Base-by-base conservation (phyloP, 2,329 filamentous ascomycete genomes). In the Furcasterigmium furcatum region DNA sequence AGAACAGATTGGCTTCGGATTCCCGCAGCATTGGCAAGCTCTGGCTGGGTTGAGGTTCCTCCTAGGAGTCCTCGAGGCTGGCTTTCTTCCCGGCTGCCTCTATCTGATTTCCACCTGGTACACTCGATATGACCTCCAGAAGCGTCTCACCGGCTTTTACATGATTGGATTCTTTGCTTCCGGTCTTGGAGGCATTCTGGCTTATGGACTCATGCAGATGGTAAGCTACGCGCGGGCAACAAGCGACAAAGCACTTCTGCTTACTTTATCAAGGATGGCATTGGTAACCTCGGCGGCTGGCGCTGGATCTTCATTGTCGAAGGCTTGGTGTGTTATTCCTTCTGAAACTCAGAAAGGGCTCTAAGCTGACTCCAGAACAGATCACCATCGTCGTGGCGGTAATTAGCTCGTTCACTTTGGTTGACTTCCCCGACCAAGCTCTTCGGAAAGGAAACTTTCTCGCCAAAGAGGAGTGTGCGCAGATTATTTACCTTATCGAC, bases 101-200 rank as follows among this genome's bases (percentile, higher is more conserved):
- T 36, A 70, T 66, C 83, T 83, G 52, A 67, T 87, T 1, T 80
- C 74, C 1, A 84, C 79, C 53, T 87, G 83, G 82, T 88, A 87
- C 54, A 79, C 74, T 52, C 70, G 82, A 16, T 73, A 70, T 5
- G 84, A 87, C 51, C 80, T 86, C 38, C 82, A 81, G 35, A 75
- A 85, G 21, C 73, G 84, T 29, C 76, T 51, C 4, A 46, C 46
- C 22, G 25, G 55, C 22, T 58, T 58, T 46, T 58, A 60, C 51
- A 50, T 55, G n/a, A 52, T 55, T 10, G 58, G 55, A 18, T 46
- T 46, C 43, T 45, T 57, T 19, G 53, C 46, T 38, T 54, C 52
- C 13, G 58, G 44, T 4, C 49, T 57, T 21, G 50, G 48, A 9
- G 56, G 55, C 3, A 47, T 55, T 19, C 35, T 55, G 9, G 51